Evolutionary conservation across 768 basidiomycete genomes (phyloP).

Genomic region (Auriscalpium vulgare): DNA sequence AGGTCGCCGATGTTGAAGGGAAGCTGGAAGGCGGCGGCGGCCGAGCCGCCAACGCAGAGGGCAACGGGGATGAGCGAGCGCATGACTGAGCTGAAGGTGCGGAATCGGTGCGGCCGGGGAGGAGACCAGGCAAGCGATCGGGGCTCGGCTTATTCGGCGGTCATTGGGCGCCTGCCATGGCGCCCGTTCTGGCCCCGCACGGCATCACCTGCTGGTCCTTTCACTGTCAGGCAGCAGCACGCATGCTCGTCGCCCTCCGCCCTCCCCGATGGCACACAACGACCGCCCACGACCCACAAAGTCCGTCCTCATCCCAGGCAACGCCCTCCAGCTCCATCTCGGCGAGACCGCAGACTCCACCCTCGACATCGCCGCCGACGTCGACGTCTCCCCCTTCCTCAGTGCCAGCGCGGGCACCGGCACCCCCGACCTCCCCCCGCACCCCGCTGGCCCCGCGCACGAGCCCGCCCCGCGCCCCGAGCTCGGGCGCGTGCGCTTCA

Average conservation of each 20-base stretch:
- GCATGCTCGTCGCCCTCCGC: background rate
- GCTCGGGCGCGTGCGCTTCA: constrained; percentile 48
- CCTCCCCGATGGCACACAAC: background rate
- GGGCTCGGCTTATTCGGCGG: background rate
- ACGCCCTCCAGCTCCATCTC: constrained; percentile 24
- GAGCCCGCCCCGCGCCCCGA: constrained; percentile 1
- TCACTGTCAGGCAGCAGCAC: background rate
- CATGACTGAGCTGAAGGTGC: background rate
- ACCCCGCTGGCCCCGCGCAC: background rate
- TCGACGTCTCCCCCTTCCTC: background rate
- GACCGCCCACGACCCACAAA: constrained; percentile 1
- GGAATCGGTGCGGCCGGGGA: background rate
- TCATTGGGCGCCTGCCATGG: background rate
- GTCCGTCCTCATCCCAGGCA: constrained; percentile 26
- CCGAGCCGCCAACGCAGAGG: constrained; percentile 17
- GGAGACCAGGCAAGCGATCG: background rate
- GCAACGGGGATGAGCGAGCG: constrained; percentile 11
- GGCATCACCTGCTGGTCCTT: no score
- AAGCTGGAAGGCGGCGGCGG: constrained; percentile 28
- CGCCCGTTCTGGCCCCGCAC: background rate
- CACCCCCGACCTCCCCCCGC: constrained; percentile 15
- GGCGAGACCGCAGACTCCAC: constrained; percentile 20
- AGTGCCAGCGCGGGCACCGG: constrained; percentile 19
- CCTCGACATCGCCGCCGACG: background rate
- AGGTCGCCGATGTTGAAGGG: constrained; percentile 39